phyloP scores from a whole-genome alignment of 768 basidiomycete species.

The Lactarius hengduanensis region DNA sequence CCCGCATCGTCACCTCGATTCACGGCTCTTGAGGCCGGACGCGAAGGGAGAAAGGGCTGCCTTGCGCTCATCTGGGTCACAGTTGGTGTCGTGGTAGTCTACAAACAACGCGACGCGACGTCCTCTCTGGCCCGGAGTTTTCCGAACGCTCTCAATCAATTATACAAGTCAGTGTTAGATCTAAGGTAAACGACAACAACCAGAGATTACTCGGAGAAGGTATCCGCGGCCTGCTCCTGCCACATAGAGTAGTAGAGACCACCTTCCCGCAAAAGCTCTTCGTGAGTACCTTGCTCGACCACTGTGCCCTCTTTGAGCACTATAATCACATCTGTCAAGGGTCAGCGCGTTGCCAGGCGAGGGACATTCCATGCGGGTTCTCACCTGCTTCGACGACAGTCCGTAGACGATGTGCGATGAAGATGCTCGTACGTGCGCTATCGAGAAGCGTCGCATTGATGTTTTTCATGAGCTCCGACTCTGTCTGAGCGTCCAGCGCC shows the following conservation, averaged over 20 bases:
- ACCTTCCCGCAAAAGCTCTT: slow-evolving; percentile 67
- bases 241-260: slow-evolving; percentile 83
- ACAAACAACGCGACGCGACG: background rate
- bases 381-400: slow-evolving; percentile 88
- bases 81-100: background rate
- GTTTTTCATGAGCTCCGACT: slow-evolving; percentile 92
- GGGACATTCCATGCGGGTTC: slow-evolving; percentile 29
- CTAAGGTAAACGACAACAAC: slow-evolving; percentile 1
- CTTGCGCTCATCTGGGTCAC: slow-evolving; percentile 20
- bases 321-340: slow-evolving; percentile 75
- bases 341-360: background rate
- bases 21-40: slow-evolving; percentile 18
- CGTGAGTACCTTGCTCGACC: slow-evolving; percentile 91
- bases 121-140: background rate
- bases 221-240: slow-evolving; percentile 60
- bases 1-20: slow-evolving; percentile 6
- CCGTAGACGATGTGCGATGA: slow-evolving; percentile 91
- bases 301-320: slow-evolving; percentile 90
- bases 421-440: slow-evolving; percentile 86
- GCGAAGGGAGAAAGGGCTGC: slow-evolving; percentile 24
- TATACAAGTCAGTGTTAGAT: background rate
- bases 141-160: background rate
- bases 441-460: slow-evolving; percentile 78
- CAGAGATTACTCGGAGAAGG: slow-evolving; percentile 17
- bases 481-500: slow-evolving; percentile 92